phyloP scores from a whole-genome alignment of 2,329 filamentous ascomycete genomes.

The Teratosphaeria gauchensis region DNA sequence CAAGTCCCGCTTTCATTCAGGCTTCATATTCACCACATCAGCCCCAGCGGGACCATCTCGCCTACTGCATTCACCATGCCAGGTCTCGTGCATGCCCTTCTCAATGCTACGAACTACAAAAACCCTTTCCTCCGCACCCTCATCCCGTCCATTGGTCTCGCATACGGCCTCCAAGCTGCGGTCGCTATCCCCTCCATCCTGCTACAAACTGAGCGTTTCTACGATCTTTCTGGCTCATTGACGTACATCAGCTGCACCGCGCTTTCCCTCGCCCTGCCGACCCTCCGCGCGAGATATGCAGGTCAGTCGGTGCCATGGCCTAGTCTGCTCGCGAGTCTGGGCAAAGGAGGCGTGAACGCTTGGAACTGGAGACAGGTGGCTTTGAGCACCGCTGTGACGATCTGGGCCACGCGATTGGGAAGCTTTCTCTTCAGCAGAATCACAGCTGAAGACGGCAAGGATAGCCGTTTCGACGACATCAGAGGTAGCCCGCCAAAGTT shows the following conservation, averaged over 20 bases:
- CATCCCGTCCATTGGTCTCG: conserved; percentile 52
- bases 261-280: conserved; percentile 52
- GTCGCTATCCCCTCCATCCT: conserved; percentile 54
- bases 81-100: conserved; percentile 37
- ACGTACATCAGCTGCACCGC: conserved; percentile 58
- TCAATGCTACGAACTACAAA: conserved; percentile 50
- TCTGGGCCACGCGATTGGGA: conserved; percentile 57
- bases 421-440: conserved; percentile 55
- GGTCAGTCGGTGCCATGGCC: conserved; percentile 34
- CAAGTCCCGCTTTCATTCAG: background rate
- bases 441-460: conserved; percentile 45
- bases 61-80: conserved; percentile 15
- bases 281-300: conserved; percentile 44
- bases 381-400: conserved; percentile 44
- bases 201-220: conserved; percentile 55
- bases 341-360: conserved; percentile 30
- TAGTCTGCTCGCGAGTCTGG: conserved; percentile 38
- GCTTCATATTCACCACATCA: background rate
- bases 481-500: conserved; percentile 45
- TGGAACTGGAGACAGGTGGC: conserved; percentile 55
- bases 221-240: conserved; percentile 56
- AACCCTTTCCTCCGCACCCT: conserved; percentile 54
- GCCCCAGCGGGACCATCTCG: background rate
- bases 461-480: conserved; percentile 50
- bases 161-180: conserved; percentile 53